phyloP scores from a whole-genome alignment of 2,329 filamentous ascomycete genomes.

The Phialophora verrucosa region DNA sequence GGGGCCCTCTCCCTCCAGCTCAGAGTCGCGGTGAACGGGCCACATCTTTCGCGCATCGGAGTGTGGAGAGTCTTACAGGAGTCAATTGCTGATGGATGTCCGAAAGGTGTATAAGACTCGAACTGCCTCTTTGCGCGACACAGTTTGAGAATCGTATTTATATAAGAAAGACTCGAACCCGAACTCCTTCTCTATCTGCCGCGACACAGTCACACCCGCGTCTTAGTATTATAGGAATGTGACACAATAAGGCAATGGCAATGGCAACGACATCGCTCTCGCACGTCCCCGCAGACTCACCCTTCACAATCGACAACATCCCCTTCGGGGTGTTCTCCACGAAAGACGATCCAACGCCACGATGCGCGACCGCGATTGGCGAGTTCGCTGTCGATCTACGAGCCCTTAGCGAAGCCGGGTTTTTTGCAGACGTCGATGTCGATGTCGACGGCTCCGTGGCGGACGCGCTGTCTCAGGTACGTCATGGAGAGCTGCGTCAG shows the following conservation, averaged over 20 bases:
- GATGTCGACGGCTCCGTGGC: conserved; percentile 21
- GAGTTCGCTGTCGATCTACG: conserved; percentile 61
- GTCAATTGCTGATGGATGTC: too few species aligned
- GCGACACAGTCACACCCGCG: background rate
- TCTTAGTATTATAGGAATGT: too few species aligned
- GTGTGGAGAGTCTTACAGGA: too few species aligned
- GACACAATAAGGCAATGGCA: background rate
- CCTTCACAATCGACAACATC: conserved; percentile 60
- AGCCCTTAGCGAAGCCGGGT: conserved; percentile 46
- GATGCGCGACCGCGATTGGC: conserved; percentile 58
- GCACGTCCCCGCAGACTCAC: conserved; percentile 13
- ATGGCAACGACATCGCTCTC: background rate
- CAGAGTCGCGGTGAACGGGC: too few species aligned
- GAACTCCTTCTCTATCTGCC: background rate
- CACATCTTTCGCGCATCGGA: too few species aligned
- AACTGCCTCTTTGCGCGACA: background rate
- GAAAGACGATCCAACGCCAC: conserved; percentile 45
- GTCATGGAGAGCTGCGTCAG: too few species aligned
- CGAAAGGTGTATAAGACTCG: background rate
- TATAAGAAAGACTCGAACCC: background rate
- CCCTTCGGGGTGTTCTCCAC: conserved; percentile 61
- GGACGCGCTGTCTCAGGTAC: conserved; percentile 41
- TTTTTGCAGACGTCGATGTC: conserved; percentile 37
- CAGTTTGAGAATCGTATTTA: too few species aligned
- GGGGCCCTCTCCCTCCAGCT: too few species aligned